phyloP scores from a whole-genome alignment of 1,284 basidiomycete genomes.

The Hymenochaete sp. region DNA sequence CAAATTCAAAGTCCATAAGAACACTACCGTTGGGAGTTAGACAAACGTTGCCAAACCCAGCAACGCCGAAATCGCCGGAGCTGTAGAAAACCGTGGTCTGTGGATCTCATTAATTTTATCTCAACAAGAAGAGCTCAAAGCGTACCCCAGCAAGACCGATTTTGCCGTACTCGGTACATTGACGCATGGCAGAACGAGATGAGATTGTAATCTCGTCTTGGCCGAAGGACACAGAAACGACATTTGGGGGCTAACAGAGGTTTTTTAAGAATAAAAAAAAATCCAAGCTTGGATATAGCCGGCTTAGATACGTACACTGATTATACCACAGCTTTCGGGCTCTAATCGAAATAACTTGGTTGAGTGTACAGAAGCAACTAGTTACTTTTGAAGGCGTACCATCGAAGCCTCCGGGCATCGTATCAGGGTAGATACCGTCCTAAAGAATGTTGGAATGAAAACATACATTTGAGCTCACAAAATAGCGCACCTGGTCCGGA shows the following conservation, averaged over 20 bases:
- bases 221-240: slow-evolving; percentile 35
- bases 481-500: slow-evolving; percentile 14
- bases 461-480: slow-evolving; percentile 15
- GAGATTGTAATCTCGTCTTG: slow-evolving; percentile 31
- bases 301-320: slow-evolving; percentile 18
- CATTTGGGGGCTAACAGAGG: slow-evolving; percentile 28
- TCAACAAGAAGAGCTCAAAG: neutral
- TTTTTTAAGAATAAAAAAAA: neutral
- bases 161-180: slow-evolving; percentile 37
- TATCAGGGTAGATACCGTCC: slow-evolving; percentile 49
- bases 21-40: slow-evolving; percentile 21
- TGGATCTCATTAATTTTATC: neutral
- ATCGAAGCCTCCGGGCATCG: slow-evolving; percentile 35
- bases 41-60: slow-evolving; percentile 24
- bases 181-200: slow-evolving; percentile 30
- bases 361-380: slow-evolving; percentile 4
- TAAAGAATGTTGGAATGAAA: slow-evolving; percentile 16
- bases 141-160: slow-evolving; percentile 27
- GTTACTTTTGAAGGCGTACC: slow-evolving; percentile 20
- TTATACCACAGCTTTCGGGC: slow-evolving; percentile 32
- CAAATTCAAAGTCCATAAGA: slow-evolving; percentile 15
- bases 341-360: slow-evolving; percentile 17
- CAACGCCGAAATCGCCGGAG: slow-evolving; percentile 30
- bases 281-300: neutral
- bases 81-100: slow-evolving; percentile 28